Percentiles rank a stretch among this genome's conserved stretches.
phyloP scores from a whole-genome alignment of 192 early-diverging fungal genomes.

The Phlyctochytrium planicorne region DNA sequence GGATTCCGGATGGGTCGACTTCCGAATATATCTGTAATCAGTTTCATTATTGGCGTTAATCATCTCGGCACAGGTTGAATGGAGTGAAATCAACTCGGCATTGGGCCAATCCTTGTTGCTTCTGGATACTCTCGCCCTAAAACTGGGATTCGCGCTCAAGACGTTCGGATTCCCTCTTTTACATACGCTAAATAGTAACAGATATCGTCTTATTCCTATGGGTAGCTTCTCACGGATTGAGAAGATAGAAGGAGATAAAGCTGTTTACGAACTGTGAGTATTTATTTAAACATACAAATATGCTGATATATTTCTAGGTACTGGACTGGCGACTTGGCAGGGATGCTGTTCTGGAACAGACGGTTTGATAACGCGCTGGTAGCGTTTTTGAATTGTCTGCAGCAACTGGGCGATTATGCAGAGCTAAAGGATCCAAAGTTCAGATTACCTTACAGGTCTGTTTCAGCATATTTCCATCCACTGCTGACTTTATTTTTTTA shows the following conservation, averaged over 20 bases:
- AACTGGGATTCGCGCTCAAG: constrained; percentile 79
- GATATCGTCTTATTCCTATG: constrained; percentile 83
- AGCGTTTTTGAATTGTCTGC: constrained; percentile 84
- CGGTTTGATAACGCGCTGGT: constrained; percentile 88
- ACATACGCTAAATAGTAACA: constrained; percentile 16
- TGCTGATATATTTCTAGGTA: constrained; percentile 46
- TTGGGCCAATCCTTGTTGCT: constrained; percentile 88
- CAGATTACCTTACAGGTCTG: constrained; percentile 79
- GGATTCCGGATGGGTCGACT: constrained; percentile 83
- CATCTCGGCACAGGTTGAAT: constrained; percentile 65
- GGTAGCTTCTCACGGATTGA: constrained; percentile 91
- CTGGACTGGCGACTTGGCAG: constrained; percentile 82
- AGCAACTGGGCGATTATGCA: constrained; percentile 83
- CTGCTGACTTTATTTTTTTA: constrained; percentile 21
- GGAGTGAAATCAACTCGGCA: constrained; percentile 95
- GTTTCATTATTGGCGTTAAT: neutral
- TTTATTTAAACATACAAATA: neutral
- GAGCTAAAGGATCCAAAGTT: constrained; percentile 70
- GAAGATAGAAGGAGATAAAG: constrained; percentile 71
- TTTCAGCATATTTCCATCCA: constrained; percentile 6
- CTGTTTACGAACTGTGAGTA: constrained; percentile 75
- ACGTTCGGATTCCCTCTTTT: constrained; percentile 36
- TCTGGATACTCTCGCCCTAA: constrained; percentile 82
- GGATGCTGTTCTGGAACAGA: constrained; percentile 76
- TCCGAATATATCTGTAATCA: constrained; percentile 59